phyloP scores from a whole-genome alignment of 179 eudicot genomes.

The Nepenthes alata region DNA sequence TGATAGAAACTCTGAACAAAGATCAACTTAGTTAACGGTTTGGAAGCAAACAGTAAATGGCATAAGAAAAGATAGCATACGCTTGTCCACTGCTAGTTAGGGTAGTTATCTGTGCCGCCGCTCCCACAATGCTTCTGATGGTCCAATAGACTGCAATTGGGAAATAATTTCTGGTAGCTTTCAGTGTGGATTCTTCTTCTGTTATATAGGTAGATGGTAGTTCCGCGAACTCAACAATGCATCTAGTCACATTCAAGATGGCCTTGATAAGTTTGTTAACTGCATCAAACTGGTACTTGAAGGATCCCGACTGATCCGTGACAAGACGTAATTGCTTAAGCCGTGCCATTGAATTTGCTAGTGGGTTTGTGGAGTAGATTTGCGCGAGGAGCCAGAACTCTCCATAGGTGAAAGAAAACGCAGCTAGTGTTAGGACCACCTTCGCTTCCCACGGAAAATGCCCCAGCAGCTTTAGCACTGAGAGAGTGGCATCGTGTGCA shows the following conservation, averaged over 20 bases:
- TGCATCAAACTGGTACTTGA: conserved; percentile 41
- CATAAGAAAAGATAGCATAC: conserved; percentile 18
- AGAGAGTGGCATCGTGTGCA: conserved; percentile 39
- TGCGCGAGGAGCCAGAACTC: conserved; percentile 68
- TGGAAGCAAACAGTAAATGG: background rate
- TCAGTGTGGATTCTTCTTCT: conserved; percentile 30
- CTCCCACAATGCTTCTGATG: conserved; percentile 38
- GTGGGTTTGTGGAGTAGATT: conserved; percentile 43
- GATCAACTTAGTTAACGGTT: too few species aligned
- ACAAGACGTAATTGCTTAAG: conserved; percentile 43
- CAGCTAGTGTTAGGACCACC: conserved; percentile 48
- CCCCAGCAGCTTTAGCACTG: conserved; percentile 27
- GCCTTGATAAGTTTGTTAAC: conserved; percentile 36
- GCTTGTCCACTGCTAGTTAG: conserved; percentile 40
- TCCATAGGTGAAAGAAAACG: conserved; percentile 50
- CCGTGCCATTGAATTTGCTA: conserved; percentile 65
- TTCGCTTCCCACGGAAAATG: conserved; percentile 64
- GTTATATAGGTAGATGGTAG: conserved; percentile 33
- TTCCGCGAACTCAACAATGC: conserved; percentile 38
- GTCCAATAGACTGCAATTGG: conserved; percentile 62
- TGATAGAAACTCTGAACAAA: background rate
- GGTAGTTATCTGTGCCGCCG: conserved; percentile 43
- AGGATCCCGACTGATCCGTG: conserved; percentile 35
- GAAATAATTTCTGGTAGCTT: conserved; percentile 28
- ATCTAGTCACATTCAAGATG: conserved; percentile 33